Base-by-base conservation (phyloP, 1,284 basidiomycete genomes). In the Mycena citricolor region DNA sequence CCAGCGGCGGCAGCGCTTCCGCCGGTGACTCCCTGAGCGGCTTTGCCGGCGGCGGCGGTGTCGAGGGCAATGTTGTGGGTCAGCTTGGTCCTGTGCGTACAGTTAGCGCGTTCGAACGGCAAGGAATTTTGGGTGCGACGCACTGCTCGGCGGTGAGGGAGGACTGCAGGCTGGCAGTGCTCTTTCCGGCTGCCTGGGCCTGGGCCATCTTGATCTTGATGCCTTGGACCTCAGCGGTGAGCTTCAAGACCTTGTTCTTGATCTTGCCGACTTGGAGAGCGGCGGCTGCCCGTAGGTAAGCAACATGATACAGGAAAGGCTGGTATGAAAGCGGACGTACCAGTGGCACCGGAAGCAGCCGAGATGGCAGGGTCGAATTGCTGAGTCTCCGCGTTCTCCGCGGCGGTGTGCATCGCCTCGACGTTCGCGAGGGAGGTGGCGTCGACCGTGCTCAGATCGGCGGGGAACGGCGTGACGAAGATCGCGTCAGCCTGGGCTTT, bases 241-340 rank as follows among this genome's bases (percentile, higher is more conserved):
- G 59, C 61, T 76, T 76, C 24, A 76, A 57, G 23, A 75, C 73
- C 63, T 77, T 76, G 66, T 77, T 76, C 68, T 71, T 67, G 56
- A 69, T 74, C 61, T 75, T 75, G 25, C 73, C 72, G 48, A 60
- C 60, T 44, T 67, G 60, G 11, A 76, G 63, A 14, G 70, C 70
- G 31, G 50, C 61, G 14, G 69, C 68, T 58, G 41, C 40, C 16
- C 24, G 17, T 11, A 22, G 25, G 19, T 17, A 13, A 26, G 14
- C 5, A 17, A 20, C 13, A 32, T 13, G 26, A 12, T 4, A 22
- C 19, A 37, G 17, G 8, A n/a, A n/a, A 22, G 12, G 17, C 21
- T 14, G 14, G 11, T 37, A 30, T 24, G 25, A 20, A 28, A 11
- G 10, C 12, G 8, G 12, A 35, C 57, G 32, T 44, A 61, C 64